phyloP scores from a whole-genome alignment of 495 filamentous ascomycete genomes.

The Lasiosphaeria hispida region DNA sequence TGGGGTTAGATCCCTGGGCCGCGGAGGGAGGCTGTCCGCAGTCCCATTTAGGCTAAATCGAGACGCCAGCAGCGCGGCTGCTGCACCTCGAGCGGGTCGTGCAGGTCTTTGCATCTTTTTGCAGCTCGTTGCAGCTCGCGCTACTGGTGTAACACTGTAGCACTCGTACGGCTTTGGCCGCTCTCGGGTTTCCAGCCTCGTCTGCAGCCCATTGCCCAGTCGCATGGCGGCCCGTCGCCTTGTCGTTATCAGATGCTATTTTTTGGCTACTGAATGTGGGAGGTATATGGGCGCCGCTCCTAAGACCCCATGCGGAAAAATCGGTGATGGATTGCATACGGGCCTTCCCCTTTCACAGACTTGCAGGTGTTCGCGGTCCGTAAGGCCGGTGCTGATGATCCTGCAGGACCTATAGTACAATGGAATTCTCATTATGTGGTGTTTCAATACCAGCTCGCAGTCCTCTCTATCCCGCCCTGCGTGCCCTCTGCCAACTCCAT shows the following conservation, averaged over 20 bases:
- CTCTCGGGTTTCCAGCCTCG: neutral
- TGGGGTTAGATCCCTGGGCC: constrained; percentile 17
- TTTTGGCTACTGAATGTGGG: no score
- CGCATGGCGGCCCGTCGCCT: no score
- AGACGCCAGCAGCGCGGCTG: constrained; percentile 7
- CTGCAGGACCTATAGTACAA: neutral
- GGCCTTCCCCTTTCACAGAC: neutral
- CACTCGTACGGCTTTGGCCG: no score
- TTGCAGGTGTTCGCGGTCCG: neutral
- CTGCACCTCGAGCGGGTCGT: constrained; percentile 4
- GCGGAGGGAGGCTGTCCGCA: constrained; percentile 34
- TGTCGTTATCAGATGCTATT: no score
- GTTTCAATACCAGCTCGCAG: neutral
- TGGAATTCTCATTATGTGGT: neutral
- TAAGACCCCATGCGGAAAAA: constrained; percentile 3
- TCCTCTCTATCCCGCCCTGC: constrained; percentile 1
- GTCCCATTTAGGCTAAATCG: constrained; percentile 34
- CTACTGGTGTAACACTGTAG: no score
- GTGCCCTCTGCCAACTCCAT: constrained; percentile 15
- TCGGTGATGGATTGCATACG: no score
- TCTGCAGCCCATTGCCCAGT: neutral
- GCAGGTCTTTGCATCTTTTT: neutral
- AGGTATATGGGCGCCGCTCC: constrained; percentile 13
- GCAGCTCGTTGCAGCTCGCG: no score
- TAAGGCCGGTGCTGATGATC: neutral